Evolutionary conservation across 1,284 basidiomycete species (phyloP), one percentile per base, ranked within the genome.

Genomic region (Fomes fomentarius): DNA sequence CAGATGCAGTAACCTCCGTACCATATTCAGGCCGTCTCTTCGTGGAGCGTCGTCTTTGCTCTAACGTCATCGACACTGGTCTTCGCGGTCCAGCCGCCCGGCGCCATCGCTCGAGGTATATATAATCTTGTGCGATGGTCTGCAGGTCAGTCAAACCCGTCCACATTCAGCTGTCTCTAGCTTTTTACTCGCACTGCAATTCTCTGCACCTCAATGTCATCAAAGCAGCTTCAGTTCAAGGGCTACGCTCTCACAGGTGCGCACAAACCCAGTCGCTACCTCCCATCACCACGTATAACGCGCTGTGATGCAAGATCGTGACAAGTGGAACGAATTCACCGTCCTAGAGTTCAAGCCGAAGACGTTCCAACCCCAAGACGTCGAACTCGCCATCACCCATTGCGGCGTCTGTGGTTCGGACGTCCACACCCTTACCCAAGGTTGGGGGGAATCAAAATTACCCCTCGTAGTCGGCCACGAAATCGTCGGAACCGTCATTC

Each of bases 401-500:
- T 74, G 72, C 57, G 72, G 69, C 37, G 72, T 74, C 10, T 82
- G 80, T 54, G 79, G 75, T 46, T 77, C 76, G 10, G 81, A 84
- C 64, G 74, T 83, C 25, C 82, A 84, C 62, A 82, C 82, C n/a
- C 66, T 78, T 55, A 68, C 60, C 11, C 65, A 73, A 14, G 80
- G 79, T 19, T 84, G 82, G 82, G 80, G 78, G n/a, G 52, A 72
- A 6, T 54, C 60, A 8, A 68, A 72, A 33, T 57, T 67, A 56
- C 77, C 78, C 28, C 62, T 79, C 28, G 74, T 80, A 46, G 69
- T 72, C 35, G 77, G 78, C 30, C 85, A 88, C 68, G 85, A 87
- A 69, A 85, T 87, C 58, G 73, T 83, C 50, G 85, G 85, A n/a
- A 74, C 71, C 10, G 83, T 82, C 40, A 74, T 75, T 22, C 74